Conservation (phyloP, 352 stramenopile genomes). For the Phytophthora pluvialis region DNA sequence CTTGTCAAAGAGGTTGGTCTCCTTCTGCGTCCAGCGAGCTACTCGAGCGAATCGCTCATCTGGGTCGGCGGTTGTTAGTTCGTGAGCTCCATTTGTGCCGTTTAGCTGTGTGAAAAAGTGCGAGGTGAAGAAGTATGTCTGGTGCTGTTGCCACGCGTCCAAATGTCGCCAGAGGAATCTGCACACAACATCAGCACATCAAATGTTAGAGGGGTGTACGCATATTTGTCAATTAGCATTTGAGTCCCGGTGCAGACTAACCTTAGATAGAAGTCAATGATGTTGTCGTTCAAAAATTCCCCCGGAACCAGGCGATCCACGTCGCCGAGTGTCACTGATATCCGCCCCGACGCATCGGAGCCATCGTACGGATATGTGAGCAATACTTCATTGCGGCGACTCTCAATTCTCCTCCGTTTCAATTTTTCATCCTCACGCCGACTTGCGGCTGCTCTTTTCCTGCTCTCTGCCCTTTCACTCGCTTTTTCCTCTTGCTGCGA, state of each 20-base stretch:
- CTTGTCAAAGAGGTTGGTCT: constrained; percentile 86
- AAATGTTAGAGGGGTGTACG: constrained; percentile 4
- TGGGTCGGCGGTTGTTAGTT: constrained; percentile 31
- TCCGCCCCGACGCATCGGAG: constrained; percentile 48
- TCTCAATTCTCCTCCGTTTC: constrained; percentile 38
- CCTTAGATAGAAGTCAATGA: constrained; percentile 94
- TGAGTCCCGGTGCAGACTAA: constrained; percentile 19
- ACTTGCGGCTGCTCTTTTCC: constrained; percentile 24
- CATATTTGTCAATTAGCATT: neutral
- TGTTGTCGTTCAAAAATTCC: constrained; percentile 95
- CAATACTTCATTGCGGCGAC: constrained; percentile 46
- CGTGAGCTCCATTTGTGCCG: constrained; percentile 45
- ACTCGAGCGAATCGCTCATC: constrained; percentile 66
- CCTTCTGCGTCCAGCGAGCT: constrained; percentile 85
- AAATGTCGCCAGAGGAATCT: constrained; percentile 81
- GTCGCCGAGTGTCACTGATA: constrained; percentile 87
- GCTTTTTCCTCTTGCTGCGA: constrained; percentile 24
- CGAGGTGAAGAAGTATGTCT: constrained; percentile 94
- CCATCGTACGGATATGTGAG: constrained; percentile 76
- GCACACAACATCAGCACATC: constrained; percentile 1
- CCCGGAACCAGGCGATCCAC: constrained; percentile 86
- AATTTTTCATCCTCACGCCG: constrained; percentile 26
- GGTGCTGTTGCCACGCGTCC: constrained; percentile 57
- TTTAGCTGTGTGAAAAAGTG: constrained; percentile 95
- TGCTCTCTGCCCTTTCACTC: constrained; percentile 20